Base-by-base conservation (phyloP, 1,139 yeast species). In the Protomyces lactucae-debilis region DNA sequence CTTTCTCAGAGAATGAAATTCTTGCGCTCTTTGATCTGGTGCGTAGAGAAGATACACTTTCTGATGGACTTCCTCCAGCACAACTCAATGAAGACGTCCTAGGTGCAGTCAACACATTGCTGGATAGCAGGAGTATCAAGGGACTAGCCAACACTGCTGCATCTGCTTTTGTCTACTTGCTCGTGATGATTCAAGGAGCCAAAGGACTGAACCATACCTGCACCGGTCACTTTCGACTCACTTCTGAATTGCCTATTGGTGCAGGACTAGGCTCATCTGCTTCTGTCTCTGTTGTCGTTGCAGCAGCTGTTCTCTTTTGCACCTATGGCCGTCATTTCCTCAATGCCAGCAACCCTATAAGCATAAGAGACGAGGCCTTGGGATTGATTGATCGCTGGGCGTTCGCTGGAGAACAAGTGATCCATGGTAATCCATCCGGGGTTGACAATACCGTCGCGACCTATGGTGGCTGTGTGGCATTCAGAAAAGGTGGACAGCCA, bases 241-340 rank as follows among this genome's bases (percentile, higher is more conserved):
- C 93, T 65, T 88, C 97, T 0, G 86, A 96, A 0, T 78, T 92
- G 63, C 99, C 99, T 0, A 88, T 93, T 64, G 98, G 99, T 36
- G 97, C 99, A 0, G 99, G 99, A 0, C 79, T 93, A 60, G 99
- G 99, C 0, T 89, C 97, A 0, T 88, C 96, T 60, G 99, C 98
- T 0, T 85, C 96, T 1, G 83, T 89, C 21, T 84, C 96, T 0
- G 99, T 93, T 12, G 87, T 96, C 73, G 75, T 93, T 52, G 83
- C 96, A 0, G 79, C 95, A 10, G 93, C 95, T 0, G 77, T 93
- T 73, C 80, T 89, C 4, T 74, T 80, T 37, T 75, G 88, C 36
- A 87, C 90, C 0, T 83, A 83, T 4, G 85, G 82, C 69, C 78
- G 87, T 36, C 75, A 76, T n/a, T 14, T 37, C 5, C 14, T 37